Conservation (phyloP, 768 basidiomycete species). For the Collybia mongolica region DNA sequence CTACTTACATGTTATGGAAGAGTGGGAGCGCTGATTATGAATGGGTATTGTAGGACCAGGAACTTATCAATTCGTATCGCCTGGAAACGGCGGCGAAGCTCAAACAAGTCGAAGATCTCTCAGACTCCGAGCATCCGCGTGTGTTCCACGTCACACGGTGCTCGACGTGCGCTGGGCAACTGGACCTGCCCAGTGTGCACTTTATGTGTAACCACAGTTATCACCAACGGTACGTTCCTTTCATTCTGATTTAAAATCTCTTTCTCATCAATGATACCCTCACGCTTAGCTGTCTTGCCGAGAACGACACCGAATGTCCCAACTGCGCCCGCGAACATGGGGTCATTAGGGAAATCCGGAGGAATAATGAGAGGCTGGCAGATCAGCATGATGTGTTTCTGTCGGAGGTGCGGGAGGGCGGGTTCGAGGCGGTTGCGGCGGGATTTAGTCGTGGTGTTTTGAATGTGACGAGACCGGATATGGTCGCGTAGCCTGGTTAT, state of each 20-base stretch:
- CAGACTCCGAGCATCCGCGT: conserved; percentile 73
- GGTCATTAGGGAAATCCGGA: conserved; percentile 85
- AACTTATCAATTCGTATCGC: conserved; percentile 85
- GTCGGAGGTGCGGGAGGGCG: conserved; percentile 70
- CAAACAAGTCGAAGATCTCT: conserved; percentile 78
- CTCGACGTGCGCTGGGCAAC: conserved; percentile 82
- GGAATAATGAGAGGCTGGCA: conserved; percentile 81
- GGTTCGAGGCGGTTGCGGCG: conserved; percentile 68
- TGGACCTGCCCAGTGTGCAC: conserved; percentile 91
- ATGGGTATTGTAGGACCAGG: conserved; percentile 64
- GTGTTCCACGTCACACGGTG: conserved; percentile 96
- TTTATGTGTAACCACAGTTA: conserved; percentile 99
- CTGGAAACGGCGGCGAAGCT: conserved; percentile 79
- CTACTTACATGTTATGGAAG: no score
- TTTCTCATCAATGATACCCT: no score
- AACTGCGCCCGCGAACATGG: conserved; percentile 85
- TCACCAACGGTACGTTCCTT: conserved; percentile 74
- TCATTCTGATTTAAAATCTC: not conserved
- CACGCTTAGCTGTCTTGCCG: conserved; percentile 74
- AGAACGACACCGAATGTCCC: conserved; percentile 89
- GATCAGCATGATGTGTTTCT: conserved; percentile 82
- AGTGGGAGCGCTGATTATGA: not conserved
- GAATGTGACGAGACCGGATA: conserved; percentile 32
- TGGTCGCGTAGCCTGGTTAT: no score
- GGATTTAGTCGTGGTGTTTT: conserved; percentile 71